Percentiles rank a stretch among this genome's conserved stretches.
Conservation (phyloP, 2,329 filamentous ascomycete species). For the Leptographium lundbergii region DNA sequence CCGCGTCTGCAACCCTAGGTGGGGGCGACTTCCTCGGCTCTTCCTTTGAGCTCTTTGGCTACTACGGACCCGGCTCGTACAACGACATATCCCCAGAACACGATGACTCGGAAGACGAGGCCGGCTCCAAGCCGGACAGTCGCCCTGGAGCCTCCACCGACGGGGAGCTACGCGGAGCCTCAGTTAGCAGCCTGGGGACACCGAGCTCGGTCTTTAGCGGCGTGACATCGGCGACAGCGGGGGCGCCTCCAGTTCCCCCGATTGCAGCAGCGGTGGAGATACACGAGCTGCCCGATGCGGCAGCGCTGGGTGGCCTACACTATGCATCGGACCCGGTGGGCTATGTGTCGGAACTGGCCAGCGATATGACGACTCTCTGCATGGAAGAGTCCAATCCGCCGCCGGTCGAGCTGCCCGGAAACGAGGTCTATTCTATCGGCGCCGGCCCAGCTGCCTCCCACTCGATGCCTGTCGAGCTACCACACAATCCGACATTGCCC, state of each 20-base stretch:
- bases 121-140: background rate
- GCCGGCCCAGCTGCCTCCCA: conserved; percentile 3
- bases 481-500: conserved; percentile 17
- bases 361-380: conserved; percentile 27
- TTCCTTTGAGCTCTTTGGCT: conserved; percentile 41
- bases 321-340: conserved; percentile 27
- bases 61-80: conserved; percentile 33
- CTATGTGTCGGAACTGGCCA: conserved; percentile 34
- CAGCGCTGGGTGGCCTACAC: conserved; percentile 8
- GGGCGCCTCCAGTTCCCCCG: conserved; percentile 14
- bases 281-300: conserved; percentile 18
- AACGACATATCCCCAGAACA: conserved; percentile 33
- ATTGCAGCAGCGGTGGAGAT: conserved; percentile 11
- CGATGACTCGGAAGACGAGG: conserved; percentile 19
- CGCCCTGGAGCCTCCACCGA: background rate
- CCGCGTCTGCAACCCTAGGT: conserved; percentile 21
- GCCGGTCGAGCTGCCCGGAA: conserved; percentile 31
- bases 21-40: conserved; percentile 12
- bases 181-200: background rate
- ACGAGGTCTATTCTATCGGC: conserved; percentile 11
- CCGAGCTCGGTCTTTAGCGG: background rate
- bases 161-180: background rate
- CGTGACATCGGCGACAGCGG: background rate
- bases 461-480: conserved; percentile 24
- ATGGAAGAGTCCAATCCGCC: conserved; percentile 29